Percentiles rank a stretch among this genome's conserved stretches.
Conservation (phyloP, 1,284 basidiomycete species). For the Neotropicomus parvogracilis region DNA sequence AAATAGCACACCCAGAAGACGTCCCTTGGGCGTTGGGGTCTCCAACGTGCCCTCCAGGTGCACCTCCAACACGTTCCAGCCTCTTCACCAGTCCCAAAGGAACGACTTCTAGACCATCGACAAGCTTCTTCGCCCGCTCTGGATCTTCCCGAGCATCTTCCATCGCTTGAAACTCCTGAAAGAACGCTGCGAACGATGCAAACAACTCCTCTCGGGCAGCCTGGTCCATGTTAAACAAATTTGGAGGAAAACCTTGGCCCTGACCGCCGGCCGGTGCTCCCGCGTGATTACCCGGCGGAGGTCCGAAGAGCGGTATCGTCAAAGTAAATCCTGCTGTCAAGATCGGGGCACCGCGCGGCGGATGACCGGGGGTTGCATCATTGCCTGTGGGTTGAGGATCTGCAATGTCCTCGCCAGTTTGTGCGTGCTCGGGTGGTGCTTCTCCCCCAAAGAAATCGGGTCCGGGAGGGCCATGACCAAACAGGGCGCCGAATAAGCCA, state of each 20-base stretch:
- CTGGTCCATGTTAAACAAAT: slow-evolving; percentile 19
- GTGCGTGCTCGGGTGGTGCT: slow-evolving; percentile 20
- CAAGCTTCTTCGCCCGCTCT: slow-evolving; percentile 56
- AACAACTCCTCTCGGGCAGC: slow-evolving; percentile 27
- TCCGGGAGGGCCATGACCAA: slow-evolving; percentile 19
- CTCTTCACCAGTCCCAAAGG: slow-evolving; percentile 62
- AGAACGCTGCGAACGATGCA: slow-evolving; percentile 29
- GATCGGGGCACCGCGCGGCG: slow-evolving; percentile 22
- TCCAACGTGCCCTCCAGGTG: slow-evolving; percentile 36
- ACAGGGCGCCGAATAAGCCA: slow-evolving; percentile 28
- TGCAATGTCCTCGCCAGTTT: slow-evolving; percentile 29
- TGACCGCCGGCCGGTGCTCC: slow-evolving; percentile 4
- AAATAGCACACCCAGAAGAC: slow-evolving; percentile 60
- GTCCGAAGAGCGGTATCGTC: slow-evolving; percentile 31
- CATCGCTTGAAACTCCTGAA: slow-evolving; percentile 30
- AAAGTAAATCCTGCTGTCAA: slow-evolving; percentile 32
- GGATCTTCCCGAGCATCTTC: slow-evolving; percentile 58
- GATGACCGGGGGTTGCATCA: slow-evolving; percentile 24
- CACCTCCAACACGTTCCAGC: slow-evolving; percentile 55
- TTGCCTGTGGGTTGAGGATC: slow-evolving; percentile 20
- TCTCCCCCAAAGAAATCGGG: slow-evolving; percentile 14
- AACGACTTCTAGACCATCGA: slow-evolving; percentile 63
- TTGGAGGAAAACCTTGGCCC: slow-evolving; percentile 6
- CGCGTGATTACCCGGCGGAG: slow-evolving; percentile 7
- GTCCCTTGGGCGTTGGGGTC: slow-evolving; percentile 36